These are phyloP conservation scores for Fomitopsis pinicola DNA, from an alignment of 1,284 basidiomycete species.

Conservation along the genomic window DNA sequence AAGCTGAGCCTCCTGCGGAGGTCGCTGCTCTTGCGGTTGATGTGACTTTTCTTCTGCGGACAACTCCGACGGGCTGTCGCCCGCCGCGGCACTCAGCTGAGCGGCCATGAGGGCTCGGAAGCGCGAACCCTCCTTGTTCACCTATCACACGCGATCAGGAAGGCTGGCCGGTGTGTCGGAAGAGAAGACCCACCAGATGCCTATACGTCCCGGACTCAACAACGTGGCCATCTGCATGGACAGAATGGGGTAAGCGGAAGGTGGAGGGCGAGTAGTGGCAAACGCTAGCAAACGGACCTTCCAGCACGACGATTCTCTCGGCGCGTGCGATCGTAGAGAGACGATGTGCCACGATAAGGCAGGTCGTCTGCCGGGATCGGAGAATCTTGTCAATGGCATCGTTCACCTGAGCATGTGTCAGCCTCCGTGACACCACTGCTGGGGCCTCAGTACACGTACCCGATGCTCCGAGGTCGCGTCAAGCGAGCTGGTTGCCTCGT, in stretches of 20 bases:
- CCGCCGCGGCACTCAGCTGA: slow-evolving; percentile 59
- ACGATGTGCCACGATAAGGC: slow-evolving; percentile 86
- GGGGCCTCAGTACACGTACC: slow-evolving; percentile 28
- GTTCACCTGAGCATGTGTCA: slow-evolving; percentile 55
- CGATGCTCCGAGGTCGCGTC: slow-evolving; percentile 88
- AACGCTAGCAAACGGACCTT: slow-evolving; percentile 42
- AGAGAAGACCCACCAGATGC: slow-evolving; percentile 48
- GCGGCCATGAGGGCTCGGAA: slow-evolving; percentile 86
- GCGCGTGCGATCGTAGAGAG: slow-evolving; percentile 82
- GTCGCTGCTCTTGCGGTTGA: not conserved
- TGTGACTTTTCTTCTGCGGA: not conserved
- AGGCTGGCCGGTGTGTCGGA: not conserved
- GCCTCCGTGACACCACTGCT: not conserved
- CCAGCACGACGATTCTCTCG: slow-evolving; percentile 83
- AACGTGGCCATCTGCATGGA: slow-evolving; percentile 63
- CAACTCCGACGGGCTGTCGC: slow-evolving; percentile 9
- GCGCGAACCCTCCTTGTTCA: slow-evolving; percentile 61
- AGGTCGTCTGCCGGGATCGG: slow-evolving; percentile 73
- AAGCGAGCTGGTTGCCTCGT: slow-evolving; percentile 82
- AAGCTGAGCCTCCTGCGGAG: not conserved
- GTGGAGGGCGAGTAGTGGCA: not conserved
- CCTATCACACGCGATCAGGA: slow-evolving; percentile 33
- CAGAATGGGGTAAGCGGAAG: not conserved
- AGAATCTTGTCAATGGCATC: slow-evolving; percentile 89
- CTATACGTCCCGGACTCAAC: slow-evolving; percentile 83